These are phyloP conservation scores for Ballota nigra DNA, from an alignment of 257 asterid species.

Conservation along the genomic window DNA sequence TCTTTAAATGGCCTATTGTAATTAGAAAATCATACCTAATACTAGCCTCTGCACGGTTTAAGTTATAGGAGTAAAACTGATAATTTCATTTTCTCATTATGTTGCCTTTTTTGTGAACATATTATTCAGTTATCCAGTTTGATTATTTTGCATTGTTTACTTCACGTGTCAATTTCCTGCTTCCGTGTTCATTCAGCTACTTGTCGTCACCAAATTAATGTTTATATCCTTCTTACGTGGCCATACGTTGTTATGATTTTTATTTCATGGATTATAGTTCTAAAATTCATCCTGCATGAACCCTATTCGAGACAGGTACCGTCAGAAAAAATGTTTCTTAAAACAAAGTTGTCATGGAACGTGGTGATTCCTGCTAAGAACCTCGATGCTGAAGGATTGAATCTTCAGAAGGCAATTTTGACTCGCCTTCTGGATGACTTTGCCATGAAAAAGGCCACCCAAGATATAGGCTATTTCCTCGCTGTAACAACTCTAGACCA, in stretches of 20 bases:
- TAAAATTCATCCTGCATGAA: background rate
- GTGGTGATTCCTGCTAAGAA: constrained; percentile 59
- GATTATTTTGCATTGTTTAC: background rate
- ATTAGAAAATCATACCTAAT: background rate
- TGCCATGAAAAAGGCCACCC: constrained; percentile 56
- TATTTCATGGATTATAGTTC: background rate
- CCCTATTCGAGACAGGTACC: background rate
- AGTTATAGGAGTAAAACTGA: background rate
- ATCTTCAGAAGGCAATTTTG: constrained; percentile 64
- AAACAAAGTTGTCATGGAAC: constrained; percentile 59
- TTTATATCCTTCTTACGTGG: background rate
- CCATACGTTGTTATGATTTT: background rate
- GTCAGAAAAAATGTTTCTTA: constrained; percentile 45
- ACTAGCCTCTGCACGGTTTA: background rate
- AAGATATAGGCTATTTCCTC: constrained; percentile 59
- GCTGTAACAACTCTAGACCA: constrained; percentile 65
- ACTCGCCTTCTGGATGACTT: constrained; percentile 58
- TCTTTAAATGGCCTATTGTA: background rate
- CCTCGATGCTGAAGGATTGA: constrained; percentile 60
- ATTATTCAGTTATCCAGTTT: background rate
- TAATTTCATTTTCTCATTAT: background rate
- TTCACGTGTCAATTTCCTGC: background rate
- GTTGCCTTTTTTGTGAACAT: background rate
- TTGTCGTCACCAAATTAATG: background rate
- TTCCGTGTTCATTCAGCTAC: background rate